Conservation (phyloP, 495 filamentous ascomycete species). For the Pseudomonodictys pantanalensis region DNA sequence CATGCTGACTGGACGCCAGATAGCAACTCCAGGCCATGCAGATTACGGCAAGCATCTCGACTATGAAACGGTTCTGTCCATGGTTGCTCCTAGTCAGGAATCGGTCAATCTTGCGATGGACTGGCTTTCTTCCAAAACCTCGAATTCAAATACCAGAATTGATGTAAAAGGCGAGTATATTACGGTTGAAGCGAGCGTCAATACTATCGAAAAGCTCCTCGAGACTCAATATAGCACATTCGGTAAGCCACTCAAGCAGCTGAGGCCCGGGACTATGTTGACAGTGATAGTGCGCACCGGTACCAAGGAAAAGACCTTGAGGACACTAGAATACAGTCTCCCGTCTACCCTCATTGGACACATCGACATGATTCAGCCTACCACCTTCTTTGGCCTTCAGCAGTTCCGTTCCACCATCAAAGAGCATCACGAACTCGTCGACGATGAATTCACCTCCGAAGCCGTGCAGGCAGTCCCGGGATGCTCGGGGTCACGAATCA, state of each 20-base stretch:
- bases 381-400: conserved; percentile 11
- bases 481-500: conserved; percentile 9
- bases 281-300: neutral
- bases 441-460: neutral
- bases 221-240: conserved; percentile 1
- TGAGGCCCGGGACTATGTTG: neutral
- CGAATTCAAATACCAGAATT: neutral
- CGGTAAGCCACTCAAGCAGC: neutral
- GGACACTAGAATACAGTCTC: conserved; percentile 8
- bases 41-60: conserved; percentile 1
- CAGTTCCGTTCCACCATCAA: conserved; percentile 4
- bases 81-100: conserved; percentile 11
- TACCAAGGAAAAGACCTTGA: conserved; percentile 4
- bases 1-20: too few species aligned
- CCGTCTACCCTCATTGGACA: conserved; percentile 2
- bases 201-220: conserved; percentile 8
- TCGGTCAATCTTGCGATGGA: conserved; percentile 1
- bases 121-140: conserved; percentile 1
- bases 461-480: conserved; percentile 1
- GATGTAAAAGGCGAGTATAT: conserved; percentile 6
- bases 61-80: conserved; percentile 1
- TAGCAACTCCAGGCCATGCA: conserved; percentile 8
- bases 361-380: conserved; percentile 12
- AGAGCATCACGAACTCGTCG: conserved; percentile 1
- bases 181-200: conserved; percentile 5